These are phyloP conservation scores for Phascolomyces articulosus DNA, from an alignment of 371 early-diverging fungal genomes.

Conservation along the genomic window DNA sequence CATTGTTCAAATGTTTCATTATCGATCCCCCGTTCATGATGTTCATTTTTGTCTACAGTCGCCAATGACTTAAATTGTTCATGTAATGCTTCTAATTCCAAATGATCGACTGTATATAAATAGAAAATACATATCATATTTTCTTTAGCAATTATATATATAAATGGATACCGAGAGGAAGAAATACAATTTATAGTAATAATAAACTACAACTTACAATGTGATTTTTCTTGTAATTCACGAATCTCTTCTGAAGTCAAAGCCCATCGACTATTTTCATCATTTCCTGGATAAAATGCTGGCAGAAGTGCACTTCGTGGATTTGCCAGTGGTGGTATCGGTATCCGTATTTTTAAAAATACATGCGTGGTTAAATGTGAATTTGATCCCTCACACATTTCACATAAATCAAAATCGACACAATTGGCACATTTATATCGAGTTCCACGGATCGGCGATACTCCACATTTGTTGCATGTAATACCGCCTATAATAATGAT, in stretches of 20 bases:
- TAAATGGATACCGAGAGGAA: no score
- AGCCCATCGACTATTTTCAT: slow-evolving; percentile 23
- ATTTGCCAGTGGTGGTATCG: slow-evolving; percentile 94
- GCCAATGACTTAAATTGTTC: slow-evolving; percentile 85
- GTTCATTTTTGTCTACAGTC: slow-evolving; percentile 54
- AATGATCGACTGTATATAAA: slow-evolving; percentile 66
- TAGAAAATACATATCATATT: no score
- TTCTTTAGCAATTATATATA: no score
- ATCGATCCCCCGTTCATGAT: slow-evolving; percentile 73
- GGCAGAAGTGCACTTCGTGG: slow-evolving; percentile 81
- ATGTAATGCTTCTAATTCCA: slow-evolving; percentile 86
- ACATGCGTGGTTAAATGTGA: slow-evolving; percentile 82
- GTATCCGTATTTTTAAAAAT: slow-evolving; percentile 90
- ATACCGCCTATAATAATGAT: slow-evolving; percentile 66
- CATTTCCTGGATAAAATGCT: slow-evolving; percentile 76
- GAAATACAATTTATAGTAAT: no score
- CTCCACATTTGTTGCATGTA: slow-evolving; percentile 90
- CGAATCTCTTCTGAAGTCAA: slow-evolving; percentile 38
- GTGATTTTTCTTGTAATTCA: slow-evolving; percentile 66
- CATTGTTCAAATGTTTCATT: slow-evolving; percentile 82
- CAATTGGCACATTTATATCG: slow-evolving; percentile 95
- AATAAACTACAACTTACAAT: slow-evolving; percentile 79
- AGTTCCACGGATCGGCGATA: slow-evolving; percentile 86
- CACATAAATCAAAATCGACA: slow-evolving; percentile 93
- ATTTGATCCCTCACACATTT: slow-evolving; percentile 82